Percentiles rank a stretch among this genome's conserved stretches.
phyloP scores from a whole-genome alignment of 2,329 filamentous ascomycete species.

The Westerdykella ornata region DNA sequence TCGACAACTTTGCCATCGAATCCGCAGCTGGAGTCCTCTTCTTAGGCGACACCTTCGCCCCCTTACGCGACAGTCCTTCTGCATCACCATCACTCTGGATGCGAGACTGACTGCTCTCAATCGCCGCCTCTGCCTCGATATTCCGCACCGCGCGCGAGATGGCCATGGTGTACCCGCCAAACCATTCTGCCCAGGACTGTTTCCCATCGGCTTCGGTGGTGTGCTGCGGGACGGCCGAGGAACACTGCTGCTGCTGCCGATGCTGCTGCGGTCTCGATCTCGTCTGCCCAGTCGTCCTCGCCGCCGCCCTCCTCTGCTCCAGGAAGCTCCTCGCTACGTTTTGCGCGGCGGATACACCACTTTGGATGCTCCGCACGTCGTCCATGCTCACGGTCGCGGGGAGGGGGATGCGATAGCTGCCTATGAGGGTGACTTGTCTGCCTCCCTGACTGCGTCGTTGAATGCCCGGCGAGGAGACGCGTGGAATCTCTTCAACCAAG shows the following conservation, averaged over 20 bases:
- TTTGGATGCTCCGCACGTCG: constrained; percentile 32
- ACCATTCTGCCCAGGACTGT: constrained; percentile 35
- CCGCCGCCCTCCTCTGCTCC: constrained; percentile 17
- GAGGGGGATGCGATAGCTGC: constrained; percentile 34
- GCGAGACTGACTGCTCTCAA: constrained; percentile 18
- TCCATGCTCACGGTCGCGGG: constrained; percentile 26
- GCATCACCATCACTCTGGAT: no score
- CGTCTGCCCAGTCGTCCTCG: not conserved
- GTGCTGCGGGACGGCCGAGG: constrained; percentile 12
- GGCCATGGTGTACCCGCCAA: constrained; percentile 35
- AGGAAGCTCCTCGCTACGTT: constrained; percentile 30
- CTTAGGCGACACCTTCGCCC: no score
- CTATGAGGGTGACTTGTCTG: constrained; percentile 30
- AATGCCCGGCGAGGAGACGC: not conserved
- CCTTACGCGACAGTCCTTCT: no score
- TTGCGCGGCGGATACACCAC: constrained; percentile 30
- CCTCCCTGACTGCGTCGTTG: constrained; percentile 4
- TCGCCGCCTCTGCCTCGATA: constrained; percentile 32
- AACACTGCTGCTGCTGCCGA: constrained; percentile 5
- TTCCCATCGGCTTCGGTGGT: constrained; percentile 13
- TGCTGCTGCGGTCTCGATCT: not conserved
- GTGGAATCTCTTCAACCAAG: not conserved
- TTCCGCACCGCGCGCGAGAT: constrained; percentile 32
- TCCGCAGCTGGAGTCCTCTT: no score
- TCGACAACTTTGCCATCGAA: no score